phyloP scores from a whole-genome alignment of 2,329 filamentous ascomycete genomes.

The Plectosphaerella sp. region DNA sequence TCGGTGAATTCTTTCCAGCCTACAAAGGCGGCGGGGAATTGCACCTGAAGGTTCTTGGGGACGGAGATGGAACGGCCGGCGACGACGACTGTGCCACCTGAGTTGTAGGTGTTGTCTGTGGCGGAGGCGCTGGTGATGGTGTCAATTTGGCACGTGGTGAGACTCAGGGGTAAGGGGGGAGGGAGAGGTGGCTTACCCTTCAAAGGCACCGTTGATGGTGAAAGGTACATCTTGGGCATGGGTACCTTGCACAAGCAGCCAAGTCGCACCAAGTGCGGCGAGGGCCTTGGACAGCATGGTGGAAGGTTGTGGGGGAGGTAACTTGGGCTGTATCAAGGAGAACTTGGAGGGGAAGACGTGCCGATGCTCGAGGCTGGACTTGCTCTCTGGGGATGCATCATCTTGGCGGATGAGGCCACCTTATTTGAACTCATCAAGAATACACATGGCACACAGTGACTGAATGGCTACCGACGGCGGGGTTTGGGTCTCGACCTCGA shows the following conservation, averaged over 20 bases:
- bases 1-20: constrained; percentile 33
- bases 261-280: constrained; percentile 2
- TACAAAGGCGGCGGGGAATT: constrained; percentile 41
- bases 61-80: constrained; percentile 40
- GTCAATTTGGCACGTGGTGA: neutral
- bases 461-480: no score
- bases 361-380: neutral
- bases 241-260: neutral
- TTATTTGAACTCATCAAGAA: constrained; percentile 1
- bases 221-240: constrained; percentile 8
- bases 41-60: constrained; percentile 43
- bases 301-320: neutral
- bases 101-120: constrained; percentile 32
- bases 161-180: neutral
- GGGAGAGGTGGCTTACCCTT: constrained; percentile 2
- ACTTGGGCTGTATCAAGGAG: neutral
- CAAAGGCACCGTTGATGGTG: constrained; percentile 8
- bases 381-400: neutral
- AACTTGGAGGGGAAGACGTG: neutral
- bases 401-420: neutral
- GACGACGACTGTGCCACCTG: constrained; percentile 38
- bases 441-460: no score
- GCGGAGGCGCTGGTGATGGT: constrained; percentile 19
- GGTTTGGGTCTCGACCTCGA: no score
- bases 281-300: constrained; percentile 5